Conservation (phyloP, 148 eudicot genomes). For the Camellia sinensis region DNA sequence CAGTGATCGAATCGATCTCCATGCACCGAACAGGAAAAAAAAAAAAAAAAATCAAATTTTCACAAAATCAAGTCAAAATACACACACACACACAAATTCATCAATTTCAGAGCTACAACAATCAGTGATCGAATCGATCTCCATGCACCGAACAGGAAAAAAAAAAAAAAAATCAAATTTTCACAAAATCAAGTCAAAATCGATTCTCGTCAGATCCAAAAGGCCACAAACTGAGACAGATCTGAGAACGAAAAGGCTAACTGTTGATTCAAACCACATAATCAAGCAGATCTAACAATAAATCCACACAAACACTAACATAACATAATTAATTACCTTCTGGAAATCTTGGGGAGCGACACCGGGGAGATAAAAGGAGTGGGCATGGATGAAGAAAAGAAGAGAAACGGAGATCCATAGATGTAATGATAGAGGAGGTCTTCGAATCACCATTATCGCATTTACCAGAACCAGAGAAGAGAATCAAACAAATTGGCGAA, state of each 20-base stretch:
- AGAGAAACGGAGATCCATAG: conserved; percentile 25
- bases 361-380: conserved; percentile 56
- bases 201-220: background rate
- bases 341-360: conserved; percentile 55
- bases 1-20: background rate
- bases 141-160: background rate
- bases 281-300: conserved; percentile 11
- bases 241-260: background rate
- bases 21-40: background rate
- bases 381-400: conserved; percentile 19
- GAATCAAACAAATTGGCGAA: background rate
- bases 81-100: background rate
- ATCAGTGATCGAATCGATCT: background rate
- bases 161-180: background rate
- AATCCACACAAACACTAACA: background rate
- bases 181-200: background rate
- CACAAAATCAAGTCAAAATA: background rate
- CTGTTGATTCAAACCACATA: background rate
- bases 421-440: conserved; percentile 7
- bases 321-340: conserved; percentile 22
- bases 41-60: background rate
- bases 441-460: conserved; percentile 11
- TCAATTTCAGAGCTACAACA: conserved; percentile 1
- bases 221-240: background rate
- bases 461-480: background rate